Percentiles rank a stretch among this genome's conserved stretches.
Evolutionary conservation across 176 grass and related monocot species (phyloP).

Genomic region (Secale cereale): DNA sequence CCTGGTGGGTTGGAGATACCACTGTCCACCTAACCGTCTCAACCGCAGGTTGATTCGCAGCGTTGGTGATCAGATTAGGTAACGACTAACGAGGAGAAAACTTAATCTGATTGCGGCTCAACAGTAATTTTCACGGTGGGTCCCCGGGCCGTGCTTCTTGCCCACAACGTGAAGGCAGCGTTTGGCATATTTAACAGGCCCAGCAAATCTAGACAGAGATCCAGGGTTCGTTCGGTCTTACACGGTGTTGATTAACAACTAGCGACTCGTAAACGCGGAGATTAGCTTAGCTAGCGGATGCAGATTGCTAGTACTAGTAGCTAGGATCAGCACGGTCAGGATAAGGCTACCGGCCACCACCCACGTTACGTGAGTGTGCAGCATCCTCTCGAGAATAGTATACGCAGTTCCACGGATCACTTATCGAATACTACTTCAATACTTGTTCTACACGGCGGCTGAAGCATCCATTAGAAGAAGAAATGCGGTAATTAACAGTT

Average conservation of each 20-base stretch:
- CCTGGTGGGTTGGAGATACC: too few species aligned
- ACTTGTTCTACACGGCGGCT: too few species aligned
- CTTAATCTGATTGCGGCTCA: neutral
- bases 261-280: neutral
- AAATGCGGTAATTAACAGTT: too few species aligned
- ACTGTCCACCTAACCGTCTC: too few species aligned
- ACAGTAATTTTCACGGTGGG: neutral
- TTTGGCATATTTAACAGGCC: neutral
- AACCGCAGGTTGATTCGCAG: too few species aligned
- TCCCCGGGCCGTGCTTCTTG: neutral
- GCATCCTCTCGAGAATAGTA: neutral
- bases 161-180: slow-evolving; percentile 15
- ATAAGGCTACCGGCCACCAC: neutral
- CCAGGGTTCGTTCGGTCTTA: neutral
- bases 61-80: slow-evolving; percentile 34
- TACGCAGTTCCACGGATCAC: too few species aligned
- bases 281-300: neutral
- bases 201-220: neutral
- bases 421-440: too few species aligned
- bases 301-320: too few species aligned
- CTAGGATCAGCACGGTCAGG: neutral
- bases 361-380: neutral
- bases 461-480: too few species aligned
- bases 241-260: neutral
- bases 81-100: neutral